These are phyloP conservation scores for Solanum clarkiae DNA, from an alignment of 257 asterid species.

Conservation along the genomic window DNA sequence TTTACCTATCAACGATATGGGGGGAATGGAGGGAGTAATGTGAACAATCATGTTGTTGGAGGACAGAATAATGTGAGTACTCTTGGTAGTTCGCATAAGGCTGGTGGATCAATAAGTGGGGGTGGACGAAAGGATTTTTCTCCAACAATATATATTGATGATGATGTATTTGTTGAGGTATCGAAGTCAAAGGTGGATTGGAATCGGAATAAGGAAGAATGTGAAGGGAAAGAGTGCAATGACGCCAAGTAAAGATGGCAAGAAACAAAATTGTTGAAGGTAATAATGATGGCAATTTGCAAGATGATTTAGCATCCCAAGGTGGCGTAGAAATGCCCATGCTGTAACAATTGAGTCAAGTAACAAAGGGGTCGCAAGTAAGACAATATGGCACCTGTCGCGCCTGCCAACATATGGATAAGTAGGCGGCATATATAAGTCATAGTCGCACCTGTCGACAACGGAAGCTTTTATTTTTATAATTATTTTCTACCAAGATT, in stretches of 20 bases:
- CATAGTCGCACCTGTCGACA: no score
- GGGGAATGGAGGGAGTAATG: slow-evolving; percentile 7
- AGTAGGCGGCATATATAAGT: no score
- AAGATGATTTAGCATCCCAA: slow-evolving; percentile 24
- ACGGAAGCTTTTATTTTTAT: no score
- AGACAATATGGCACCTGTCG: slow-evolving; percentile 32
- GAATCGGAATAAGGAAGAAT: slow-evolving; percentile 16
- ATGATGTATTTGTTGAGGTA: slow-evolving; percentile 36
- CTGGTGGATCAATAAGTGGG: slow-evolving; percentile 3
- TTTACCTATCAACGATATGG: slow-evolving; percentile 30
- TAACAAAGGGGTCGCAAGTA: slow-evolving; percentile 27
- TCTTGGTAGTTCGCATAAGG: not conserved
- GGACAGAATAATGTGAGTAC: slow-evolving; percentile 6
- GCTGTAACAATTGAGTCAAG: slow-evolving; percentile 21
- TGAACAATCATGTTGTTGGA: no score
- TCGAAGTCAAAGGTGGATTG: slow-evolving; percentile 65
- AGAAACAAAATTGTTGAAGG: slow-evolving; percentile 28
- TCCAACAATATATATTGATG: slow-evolving; percentile 22
- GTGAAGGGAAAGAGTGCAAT: slow-evolving; percentile 1
- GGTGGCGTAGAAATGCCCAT: slow-evolving; percentile 27
- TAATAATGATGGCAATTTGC: not conserved
- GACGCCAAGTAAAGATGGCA: slow-evolving; percentile 22
- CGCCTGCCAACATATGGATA: no score
- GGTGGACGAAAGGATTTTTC: slow-evolving; percentile 20
- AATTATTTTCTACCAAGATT: no score